A percentile compares a stretch with the other conserved stretches of the same genome.
phyloP scores from a whole-genome alignment of 495 filamentous ascomycete genomes.

The Penicillium turbatum region DNA sequence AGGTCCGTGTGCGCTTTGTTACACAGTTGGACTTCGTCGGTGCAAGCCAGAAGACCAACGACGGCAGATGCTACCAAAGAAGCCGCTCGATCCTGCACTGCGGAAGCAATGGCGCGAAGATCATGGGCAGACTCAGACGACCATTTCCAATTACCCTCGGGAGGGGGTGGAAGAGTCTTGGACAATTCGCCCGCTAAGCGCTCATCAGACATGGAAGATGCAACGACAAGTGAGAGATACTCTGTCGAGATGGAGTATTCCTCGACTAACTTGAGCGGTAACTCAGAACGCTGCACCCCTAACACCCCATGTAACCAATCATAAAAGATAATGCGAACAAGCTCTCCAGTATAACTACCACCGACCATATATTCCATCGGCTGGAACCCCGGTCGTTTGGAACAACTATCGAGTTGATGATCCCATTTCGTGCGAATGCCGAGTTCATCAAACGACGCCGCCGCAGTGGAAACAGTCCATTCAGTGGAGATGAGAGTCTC shows the following conservation, averaged over 20 bases:
- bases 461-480: constrained; percentile 68
- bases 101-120: constrained; percentile 51
- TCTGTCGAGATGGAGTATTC: constrained; percentile 60
- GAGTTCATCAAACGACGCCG: constrained; percentile 53
- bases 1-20: background rate
- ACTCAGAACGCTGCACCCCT: constrained; percentile 13
- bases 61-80: constrained; percentile 61
- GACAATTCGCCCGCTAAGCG: constrained; percentile 43
- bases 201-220: constrained; percentile 33
- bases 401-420: constrained; percentile 50
- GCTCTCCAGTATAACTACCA: constrained; percentile 70
- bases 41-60: constrained; percentile 57
- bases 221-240: constrained; percentile 58
- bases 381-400: constrained; percentile 67
- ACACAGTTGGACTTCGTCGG: constrained; percentile 50
- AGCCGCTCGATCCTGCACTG: constrained; percentile 59
- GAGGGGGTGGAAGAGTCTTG: constrained; percentile 43
- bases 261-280: constrained; percentile 48
- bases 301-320: constrained; percentile 52
- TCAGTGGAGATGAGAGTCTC: constrained; percentile 72
- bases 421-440: constrained; percentile 65
- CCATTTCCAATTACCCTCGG: constrained; percentile 47
- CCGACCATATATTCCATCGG: constrained; percentile 79
- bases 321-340: constrained; percentile 60
- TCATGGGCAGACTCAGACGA: constrained; percentile 48